Conservation (phyloP, 225 moss, liverwort and hornwort genomes). For the Ulota crispa region DNA sequence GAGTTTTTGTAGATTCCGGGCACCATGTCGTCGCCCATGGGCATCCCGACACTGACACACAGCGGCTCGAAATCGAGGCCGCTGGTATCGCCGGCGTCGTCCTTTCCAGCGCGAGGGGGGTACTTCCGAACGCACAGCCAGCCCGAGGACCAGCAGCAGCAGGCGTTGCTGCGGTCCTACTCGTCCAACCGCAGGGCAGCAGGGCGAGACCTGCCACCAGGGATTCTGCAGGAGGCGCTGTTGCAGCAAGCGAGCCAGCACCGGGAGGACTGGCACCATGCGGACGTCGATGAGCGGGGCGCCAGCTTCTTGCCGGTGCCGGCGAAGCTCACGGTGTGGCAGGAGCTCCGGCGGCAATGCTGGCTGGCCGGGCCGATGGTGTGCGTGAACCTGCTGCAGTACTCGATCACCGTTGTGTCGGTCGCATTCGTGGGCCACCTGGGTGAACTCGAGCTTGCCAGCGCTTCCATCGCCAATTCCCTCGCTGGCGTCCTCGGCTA, state of each 20-base stretch:
- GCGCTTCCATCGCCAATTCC: constrained; percentile 78
- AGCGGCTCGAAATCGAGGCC: constrained; percentile 25
- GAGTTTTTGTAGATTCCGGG: neutral
- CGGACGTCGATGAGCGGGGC: constrained; percentile 15
- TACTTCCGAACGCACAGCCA: constrained; percentile 49
- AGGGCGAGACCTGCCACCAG: neutral
- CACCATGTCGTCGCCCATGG: constrained; percentile 48
- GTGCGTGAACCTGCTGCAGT: constrained; percentile 69
- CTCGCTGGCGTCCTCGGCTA: constrained; percentile 79
- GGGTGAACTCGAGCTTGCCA: constrained; percentile 80
- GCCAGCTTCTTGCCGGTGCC: neutral
- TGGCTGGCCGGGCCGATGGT: constrained; percentile 85
- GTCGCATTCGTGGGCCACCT: constrained; percentile 70
- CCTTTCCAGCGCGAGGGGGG: constrained; percentile 54
- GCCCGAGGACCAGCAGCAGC: constrained; percentile 39
- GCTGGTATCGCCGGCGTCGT: constrained; percentile 43
- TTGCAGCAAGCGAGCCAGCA: constrained; percentile 21
- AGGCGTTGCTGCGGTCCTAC: constrained; percentile 23
- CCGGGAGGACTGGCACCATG: constrained; percentile 10
- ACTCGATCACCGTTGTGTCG: constrained; percentile 68
- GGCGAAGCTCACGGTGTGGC: constrained; percentile 40
- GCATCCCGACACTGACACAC: constrained; percentile 34
- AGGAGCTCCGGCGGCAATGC: constrained; percentile 62
- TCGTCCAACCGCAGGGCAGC: constrained; percentile 23
- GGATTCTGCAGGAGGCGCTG: constrained; percentile 30